Base-by-base conservation (phyloP, 2,329 filamentous ascomycete species). In the Salinomyces thailandicus region DNA sequence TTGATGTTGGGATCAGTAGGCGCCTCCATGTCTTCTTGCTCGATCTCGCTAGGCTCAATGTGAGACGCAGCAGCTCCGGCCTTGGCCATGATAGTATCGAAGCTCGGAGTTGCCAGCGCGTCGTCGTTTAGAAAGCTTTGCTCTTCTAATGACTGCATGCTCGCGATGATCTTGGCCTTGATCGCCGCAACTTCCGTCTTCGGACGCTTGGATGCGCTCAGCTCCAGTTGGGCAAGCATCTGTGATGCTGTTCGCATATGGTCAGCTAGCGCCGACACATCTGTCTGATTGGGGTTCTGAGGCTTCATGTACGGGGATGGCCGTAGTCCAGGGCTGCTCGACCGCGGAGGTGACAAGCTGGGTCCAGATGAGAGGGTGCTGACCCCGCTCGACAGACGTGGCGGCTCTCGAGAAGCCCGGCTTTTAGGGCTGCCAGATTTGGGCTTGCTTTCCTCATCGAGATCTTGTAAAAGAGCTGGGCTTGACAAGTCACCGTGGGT, bases 221-320 rank as follows among this genome's bases (percentile, higher is more conserved):
- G 75, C 41, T 91, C 83, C 7, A 91, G 69, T 51, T 91, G 84
- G 11, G 84, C 81, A 29, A 91, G 67, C 84, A 91, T 91, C 58
- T 87, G 82, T 11, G 84, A 85, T 3, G 84, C 84, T 3, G 83
- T 86, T 14, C 84, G 75, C 83, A 91, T 91, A 57, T 91, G 84
- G 9, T 83, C 87, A 9, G 84, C 85, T 19, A 91, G 63, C 2
- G 84, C 84, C 8, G 81, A 85, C 47, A 89, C 82, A 52, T 91
- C 84, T 1, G 81, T 79, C 54, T 85, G 81, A 40, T 86, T 81
- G 8, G 72, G 64, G 17, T 66, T 67, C 45, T 70, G 73, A 14
- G 62, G 59, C 44, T 62, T 60, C 32, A 73, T 68, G 35, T 68
- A 67, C 4, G 29, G 72, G 66, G 17, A 81, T 9, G 22, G 22